Base-by-base conservation (phyloP, 768 basidiomycete species). In the Hygrocybe coccinea region DNA sequence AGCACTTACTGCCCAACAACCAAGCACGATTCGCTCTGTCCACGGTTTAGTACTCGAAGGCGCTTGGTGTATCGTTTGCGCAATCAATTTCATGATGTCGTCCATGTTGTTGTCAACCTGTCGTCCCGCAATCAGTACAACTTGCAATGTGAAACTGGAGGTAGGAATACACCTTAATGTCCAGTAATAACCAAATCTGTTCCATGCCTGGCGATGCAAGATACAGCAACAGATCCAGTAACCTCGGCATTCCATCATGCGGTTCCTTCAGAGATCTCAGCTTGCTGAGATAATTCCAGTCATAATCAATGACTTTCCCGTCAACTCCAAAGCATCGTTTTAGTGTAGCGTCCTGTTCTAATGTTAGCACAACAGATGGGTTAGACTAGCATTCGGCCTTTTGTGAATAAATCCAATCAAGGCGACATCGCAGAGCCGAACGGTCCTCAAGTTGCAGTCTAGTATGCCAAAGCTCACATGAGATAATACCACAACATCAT, bases 61-160 rank as follows among this genome's bases (percentile, higher is more conserved):
- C 25, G 37, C 22, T 9, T 39, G 14, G 34, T 15, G 35, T 35
- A 52, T 39, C 34, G 34, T 39, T 8, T 15, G 12, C 12, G 50
- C 34, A 36, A 52, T 52, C 10, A 52, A 22, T 21, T 36, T 52
- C 50, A 52, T 36, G 21, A 52, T 52, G 17, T 52, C 37, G 50
- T 52, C 50, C 15, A 3, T 2, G 25, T 52, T 38, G 21, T 52
- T 52, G 38, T 36, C 36, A 19, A 38, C 37, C 50, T 52, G 34
- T 17, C n/a, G 11, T 5, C 9, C 3, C 3, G n/a, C 24, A 3
- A 36, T 52, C 5, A 38, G 17, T 15, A 5, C 50, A 33, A 29
- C 34, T 21, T 37, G 10, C 3, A 21, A n/a, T 21, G 11, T 10
- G n/a, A 3, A 39, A 15, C 34, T 19, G 22, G 35, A 36, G 3